Base-by-base conservation (phyloP, 805 yeast genomes). In the Wickerhamiella cacticola region DNA sequence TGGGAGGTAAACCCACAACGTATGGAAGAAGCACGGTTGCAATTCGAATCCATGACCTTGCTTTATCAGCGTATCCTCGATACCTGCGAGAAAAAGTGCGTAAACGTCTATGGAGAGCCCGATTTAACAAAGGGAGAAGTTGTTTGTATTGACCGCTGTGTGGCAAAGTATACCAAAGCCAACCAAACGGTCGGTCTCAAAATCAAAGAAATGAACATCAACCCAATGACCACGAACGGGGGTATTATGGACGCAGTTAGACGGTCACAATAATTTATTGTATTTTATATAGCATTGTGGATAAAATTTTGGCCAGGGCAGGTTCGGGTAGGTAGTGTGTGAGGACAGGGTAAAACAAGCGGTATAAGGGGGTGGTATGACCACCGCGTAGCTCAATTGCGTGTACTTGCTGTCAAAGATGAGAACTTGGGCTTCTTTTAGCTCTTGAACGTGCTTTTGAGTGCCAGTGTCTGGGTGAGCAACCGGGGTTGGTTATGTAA, bases 41-140 rank as follows among this genome's bases (percentile, higher is more conserved):
- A 65, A 50, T 49, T 61, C 33, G 62, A 52, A 41, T 56, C 65
- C 22, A 54, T 63, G 44, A 56, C 63, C 25, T 45, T 49, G 10
- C 54, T 65, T 12, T 64, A 62, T 50, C 56, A 59, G 43, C 50
- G 54, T 38, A 70, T 88, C 54, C 68, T 82, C 29, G 63, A 68
- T 29, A 70, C 73, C 3, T 89, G 97, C 63, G 69, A 73, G 18
- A 57, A 63, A 50, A 92, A 92, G 63, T 92, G 98, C 64, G 73
- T 92, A 35, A 80, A 82, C n/a, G 75, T 71, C n/a, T 83, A 80
- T 53, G 88, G 85, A 13, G 97, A 89, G 57, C 72, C 75, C 8
- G 96, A 89, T 22, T 68, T 88, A 48, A 78, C 76, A 53, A 86
- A 87, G 58, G 96, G 95, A 31, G 96, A 88, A 61, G 65, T 71